Evolutionary conservation across 139 green algal genomes (phyloP).

Genomic region (Deuterostichococcus epilithicus): DNA sequence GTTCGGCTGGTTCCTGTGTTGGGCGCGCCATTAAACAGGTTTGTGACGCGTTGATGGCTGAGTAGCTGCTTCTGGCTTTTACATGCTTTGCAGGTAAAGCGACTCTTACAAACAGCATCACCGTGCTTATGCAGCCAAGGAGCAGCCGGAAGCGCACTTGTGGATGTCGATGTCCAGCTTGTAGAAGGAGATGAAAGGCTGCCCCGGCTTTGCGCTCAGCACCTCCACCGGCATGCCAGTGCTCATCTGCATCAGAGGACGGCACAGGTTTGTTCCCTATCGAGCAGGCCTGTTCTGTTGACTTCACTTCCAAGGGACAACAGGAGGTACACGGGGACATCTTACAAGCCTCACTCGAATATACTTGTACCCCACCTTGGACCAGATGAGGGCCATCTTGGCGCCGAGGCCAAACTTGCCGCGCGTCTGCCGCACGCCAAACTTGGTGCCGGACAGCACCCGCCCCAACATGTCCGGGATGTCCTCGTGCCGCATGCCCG

Average conservation of each 20-base stretch:
- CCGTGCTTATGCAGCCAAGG: too few relatives aligned
- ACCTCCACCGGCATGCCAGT: conserved; percentile 92
- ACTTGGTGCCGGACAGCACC: conserved; percentile 93
- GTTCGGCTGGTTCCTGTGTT: conserved; percentile 82
- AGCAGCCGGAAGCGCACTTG: conserved; percentile 33
- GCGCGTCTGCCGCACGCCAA: conserved; percentile 90
- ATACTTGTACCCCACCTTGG: conserved; percentile 32
- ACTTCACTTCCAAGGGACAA: not conserved
- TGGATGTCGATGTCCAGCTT: conserved; percentile 96
- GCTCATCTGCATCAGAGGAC: conserved; percentile 68
- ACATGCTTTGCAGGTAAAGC: too few relatives aligned
- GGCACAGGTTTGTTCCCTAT: not conserved
- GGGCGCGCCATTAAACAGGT: too few relatives aligned
- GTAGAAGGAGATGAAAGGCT: conserved; percentile 68
- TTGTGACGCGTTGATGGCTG: too few relatives aligned
- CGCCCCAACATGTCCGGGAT: conserved; percentile 94
- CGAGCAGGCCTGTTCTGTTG: not conserved
- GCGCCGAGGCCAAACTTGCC: conserved; percentile 96
- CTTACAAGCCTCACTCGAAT: too few relatives aligned
- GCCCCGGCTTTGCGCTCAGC: conserved; percentile 41
- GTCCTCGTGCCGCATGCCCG: conserved; percentile 89
- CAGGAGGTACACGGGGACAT: too few relatives aligned
- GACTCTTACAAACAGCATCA: too few relatives aligned
- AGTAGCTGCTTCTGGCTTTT: too few relatives aligned
- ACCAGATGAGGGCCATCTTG: conserved; percentile 99